Evolutionary conservation across 768 basidiomycete genomes (phyloP).

Genomic region (Grammothele lineata): DNA sequence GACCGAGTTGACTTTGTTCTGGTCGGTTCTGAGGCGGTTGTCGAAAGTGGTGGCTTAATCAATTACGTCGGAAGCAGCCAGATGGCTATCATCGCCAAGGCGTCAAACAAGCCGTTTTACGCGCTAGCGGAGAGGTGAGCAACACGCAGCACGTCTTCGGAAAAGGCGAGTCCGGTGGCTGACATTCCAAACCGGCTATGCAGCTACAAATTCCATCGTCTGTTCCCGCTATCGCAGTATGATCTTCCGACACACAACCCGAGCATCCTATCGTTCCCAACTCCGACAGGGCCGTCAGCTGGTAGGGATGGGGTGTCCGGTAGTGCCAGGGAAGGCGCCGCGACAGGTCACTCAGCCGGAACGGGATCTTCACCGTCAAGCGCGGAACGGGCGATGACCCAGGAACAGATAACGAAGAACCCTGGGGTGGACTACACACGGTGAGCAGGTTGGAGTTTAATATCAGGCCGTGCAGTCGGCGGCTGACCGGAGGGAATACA

Average conservation of each 20-base stretch:
- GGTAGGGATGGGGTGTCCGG: constrained; percentile 11
- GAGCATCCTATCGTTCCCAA: constrained; percentile 67
- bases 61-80: constrained; percentile 95
- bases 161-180: too few relatives aligned
- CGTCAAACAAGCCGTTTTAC: constrained; percentile 94
- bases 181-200: too few relatives aligned
- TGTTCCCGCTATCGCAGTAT: constrained; percentile 90
- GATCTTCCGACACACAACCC: constrained; percentile 82
- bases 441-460: constrained; percentile 39
- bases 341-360: background rate
- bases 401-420: constrained; percentile 77
- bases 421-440: constrained; percentile 95
- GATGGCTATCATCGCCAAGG: constrained; percentile 94
- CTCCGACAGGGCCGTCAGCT: constrained; percentile 20
- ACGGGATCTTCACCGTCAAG: constrained; percentile 9
- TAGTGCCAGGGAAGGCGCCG: constrained; percentile 1
- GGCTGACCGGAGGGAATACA: too few relatives aligned
- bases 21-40: constrained; percentile 96
- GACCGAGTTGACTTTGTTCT: constrained; percentile 93
- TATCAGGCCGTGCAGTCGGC: too few relatives aligned
- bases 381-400: constrained; percentile 55
- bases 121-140: constrained; percentile 83
- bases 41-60: constrained; percentile 90
- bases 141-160: too few relatives aligned
- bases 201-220: constrained; percentile 96